Percentiles rank a stretch among this genome's conserved stretches.
phyloP scores from a whole-genome alignment of 495 filamentous ascomycete species.

The Rhizodiscina lignyota region DNA sequence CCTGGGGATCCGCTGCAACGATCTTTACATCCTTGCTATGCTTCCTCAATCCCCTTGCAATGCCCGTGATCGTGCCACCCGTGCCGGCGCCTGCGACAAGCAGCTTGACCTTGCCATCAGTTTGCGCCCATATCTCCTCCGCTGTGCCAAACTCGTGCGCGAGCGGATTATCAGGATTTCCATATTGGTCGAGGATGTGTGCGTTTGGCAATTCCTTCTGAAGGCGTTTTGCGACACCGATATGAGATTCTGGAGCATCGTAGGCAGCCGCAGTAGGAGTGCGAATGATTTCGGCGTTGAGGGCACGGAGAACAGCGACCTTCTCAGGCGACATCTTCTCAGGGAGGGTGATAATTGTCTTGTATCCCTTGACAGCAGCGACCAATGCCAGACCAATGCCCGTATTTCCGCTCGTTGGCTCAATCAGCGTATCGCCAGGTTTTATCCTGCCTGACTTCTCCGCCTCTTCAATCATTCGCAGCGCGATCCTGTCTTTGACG shows the following conservation, averaged over 20 bases:
- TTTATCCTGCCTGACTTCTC: slow-evolving; percentile 85
- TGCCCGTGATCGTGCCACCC: slow-evolving; percentile 84
- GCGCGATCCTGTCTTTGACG: slow-evolving; percentile 92
- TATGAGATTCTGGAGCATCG: slow-evolving; percentile 90
- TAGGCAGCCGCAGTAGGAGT: slow-evolving; percentile 92
- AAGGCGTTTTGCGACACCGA: slow-evolving; percentile 78
- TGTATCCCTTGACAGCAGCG: slow-evolving; percentile 88
- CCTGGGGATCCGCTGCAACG: slow-evolving; percentile 80
- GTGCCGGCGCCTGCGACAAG: slow-evolving; percentile 89
- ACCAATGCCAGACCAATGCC: slow-evolving; percentile 93
- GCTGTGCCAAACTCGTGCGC: slow-evolving; percentile 93
- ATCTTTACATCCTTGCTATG: slow-evolving; percentile 71
- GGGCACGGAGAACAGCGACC: slow-evolving; percentile 77
- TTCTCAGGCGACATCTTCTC: slow-evolving; percentile 99
- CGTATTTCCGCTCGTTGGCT: slow-evolving; percentile 96
- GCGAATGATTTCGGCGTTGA: slow-evolving; percentile 93
- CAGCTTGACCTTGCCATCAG: slow-evolving; percentile 65
- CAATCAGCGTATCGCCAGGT: slow-evolving; percentile 91
- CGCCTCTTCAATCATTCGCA: slow-evolving; percentile 95
- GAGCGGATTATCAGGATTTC: slow-evolving; percentile 76
- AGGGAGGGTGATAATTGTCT: slow-evolving; percentile 93
- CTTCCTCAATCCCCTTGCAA: slow-evolving; percentile 72
- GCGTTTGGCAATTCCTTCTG: slow-evolving; percentile 93
- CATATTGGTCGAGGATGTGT: slow-evolving; percentile 93
- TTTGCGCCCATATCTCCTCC: slow-evolving; percentile 91